These are phyloP conservation scores for Mycena sp. DNA, from an alignment of 1,284 basidiomycete genomes.

Conservation along the genomic window DNA sequence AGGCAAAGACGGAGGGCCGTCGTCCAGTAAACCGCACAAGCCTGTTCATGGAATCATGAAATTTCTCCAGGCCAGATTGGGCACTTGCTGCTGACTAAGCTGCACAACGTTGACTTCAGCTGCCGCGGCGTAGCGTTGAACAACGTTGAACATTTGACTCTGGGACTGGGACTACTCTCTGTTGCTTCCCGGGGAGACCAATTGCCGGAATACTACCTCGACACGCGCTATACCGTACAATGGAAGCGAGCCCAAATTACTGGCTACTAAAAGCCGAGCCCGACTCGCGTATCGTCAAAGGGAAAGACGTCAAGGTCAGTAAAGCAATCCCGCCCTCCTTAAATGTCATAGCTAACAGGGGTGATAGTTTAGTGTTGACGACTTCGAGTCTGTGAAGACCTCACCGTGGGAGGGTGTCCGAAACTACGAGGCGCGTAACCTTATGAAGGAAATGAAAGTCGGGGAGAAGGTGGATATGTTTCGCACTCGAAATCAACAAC, in stretches of 20 bases:
- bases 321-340: neutral
- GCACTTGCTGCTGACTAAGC: too few species aligned
- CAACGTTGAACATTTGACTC: too few species aligned
- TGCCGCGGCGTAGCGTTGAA: too few species aligned
- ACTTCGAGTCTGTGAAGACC: slow-evolving; percentile 79
- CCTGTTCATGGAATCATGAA: slow-evolving; percentile 21
- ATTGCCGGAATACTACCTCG: too few species aligned
- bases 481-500: slow-evolving; percentile 22
- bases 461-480: slow-evolving; percentile 75
- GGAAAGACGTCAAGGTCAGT: slow-evolving; percentile 88
- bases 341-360: neutral
- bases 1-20: slow-evolving; percentile 4
- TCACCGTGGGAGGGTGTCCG: slow-evolving; percentile 94
- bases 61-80: too few species aligned
- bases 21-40: slow-evolving; percentile 20
- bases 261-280: slow-evolving; percentile 96
- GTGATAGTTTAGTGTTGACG: slow-evolving; percentile 88
- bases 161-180: too few species aligned
- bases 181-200: too few species aligned
- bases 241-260: slow-evolving; percentile 41
- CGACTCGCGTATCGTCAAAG: slow-evolving; percentile 87
- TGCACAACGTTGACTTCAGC: too few species aligned
- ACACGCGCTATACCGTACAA: neutral
- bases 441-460: slow-evolving; percentile 91
- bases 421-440: slow-evolving; percentile 91